phyloP scores from a whole-genome alignment of 129 eudicot genomes.

The Saussurea involucrata region DNA sequence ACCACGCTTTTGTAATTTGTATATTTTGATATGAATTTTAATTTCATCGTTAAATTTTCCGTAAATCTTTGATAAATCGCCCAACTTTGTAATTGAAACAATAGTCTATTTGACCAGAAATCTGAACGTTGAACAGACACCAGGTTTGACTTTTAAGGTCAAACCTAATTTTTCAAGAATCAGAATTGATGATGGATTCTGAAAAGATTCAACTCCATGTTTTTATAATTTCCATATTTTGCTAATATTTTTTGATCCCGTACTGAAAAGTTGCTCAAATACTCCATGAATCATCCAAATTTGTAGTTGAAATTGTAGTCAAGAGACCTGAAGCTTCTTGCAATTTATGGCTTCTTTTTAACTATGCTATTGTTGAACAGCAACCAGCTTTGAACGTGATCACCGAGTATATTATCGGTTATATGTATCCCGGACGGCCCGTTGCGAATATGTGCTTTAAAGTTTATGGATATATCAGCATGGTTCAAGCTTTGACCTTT shows the following conservation, averaged over 20 bases:
- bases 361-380: constrained; percentile 24
- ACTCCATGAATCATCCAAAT: not conserved
- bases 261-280: not conserved
- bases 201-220: not conserved
- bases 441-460: constrained; percentile 78
- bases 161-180: not conserved
- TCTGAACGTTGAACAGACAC: not conserved
- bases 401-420: constrained; percentile 66
- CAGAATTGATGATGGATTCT: not conserved
- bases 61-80: not conserved
- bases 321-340: not conserved
- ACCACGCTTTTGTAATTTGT: not conserved
- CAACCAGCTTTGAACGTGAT: constrained; percentile 59
- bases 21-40: not conserved
- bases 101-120: not conserved
- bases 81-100: not conserved
- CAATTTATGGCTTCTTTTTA: not conserved
- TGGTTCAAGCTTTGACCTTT: constrained; percentile 55
- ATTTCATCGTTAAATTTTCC: not conserved
- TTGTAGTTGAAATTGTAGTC: not conserved
- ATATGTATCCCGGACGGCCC: constrained; percentile 58
- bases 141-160: constrained; percentile 7
- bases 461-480: constrained; percentile 65
- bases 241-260: not conserved
- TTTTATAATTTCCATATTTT: not conserved